Conservation (phyloP, 805 yeast genomes). For the Nakazawaea populi region DNA sequence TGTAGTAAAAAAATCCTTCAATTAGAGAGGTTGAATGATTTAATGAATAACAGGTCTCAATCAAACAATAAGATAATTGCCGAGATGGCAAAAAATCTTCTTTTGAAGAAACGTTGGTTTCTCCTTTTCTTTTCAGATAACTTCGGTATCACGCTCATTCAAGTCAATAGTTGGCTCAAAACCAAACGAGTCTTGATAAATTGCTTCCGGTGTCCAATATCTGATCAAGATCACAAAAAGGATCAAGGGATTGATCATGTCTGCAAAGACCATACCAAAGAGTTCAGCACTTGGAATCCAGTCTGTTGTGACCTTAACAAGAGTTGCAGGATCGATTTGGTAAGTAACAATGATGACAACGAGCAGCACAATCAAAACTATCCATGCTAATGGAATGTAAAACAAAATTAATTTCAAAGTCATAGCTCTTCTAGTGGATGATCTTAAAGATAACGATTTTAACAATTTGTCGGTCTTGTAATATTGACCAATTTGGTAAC, state of each 20-base stretch:
- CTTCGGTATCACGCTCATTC: not conserved
- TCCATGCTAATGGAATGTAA: conserved; percentile 1
- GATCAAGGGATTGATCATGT: not conserved
- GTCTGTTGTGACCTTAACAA: not conserved
- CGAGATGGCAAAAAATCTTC: no score
- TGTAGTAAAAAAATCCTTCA: no score
- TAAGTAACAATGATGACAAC: not conserved
- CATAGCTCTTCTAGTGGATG: conserved; percentile 3
- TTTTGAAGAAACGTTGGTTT: no score
- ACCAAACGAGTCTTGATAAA: conserved; percentile 3
- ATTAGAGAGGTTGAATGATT: no score
- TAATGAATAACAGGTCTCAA: no score
- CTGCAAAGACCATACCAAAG: not conserved
- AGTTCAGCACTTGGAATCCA: conserved; percentile 1
- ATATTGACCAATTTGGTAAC: not conserved
- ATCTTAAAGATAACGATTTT: conserved; percentile 1
- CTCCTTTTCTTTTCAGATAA: not conserved
- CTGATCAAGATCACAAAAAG: not conserved
- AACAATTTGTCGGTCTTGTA: conserved; percentile 1
- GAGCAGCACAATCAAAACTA: not conserved
- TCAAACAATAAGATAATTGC: no score
- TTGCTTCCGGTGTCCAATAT: conserved; percentile 7
- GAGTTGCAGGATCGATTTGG: not conserved
- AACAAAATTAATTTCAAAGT: conserved; percentile 6
- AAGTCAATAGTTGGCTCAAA: conserved; percentile 3